phyloP scores from a whole-genome alignment of 169 alveolate genomes.

The Amoebophrya sp. region DNA sequence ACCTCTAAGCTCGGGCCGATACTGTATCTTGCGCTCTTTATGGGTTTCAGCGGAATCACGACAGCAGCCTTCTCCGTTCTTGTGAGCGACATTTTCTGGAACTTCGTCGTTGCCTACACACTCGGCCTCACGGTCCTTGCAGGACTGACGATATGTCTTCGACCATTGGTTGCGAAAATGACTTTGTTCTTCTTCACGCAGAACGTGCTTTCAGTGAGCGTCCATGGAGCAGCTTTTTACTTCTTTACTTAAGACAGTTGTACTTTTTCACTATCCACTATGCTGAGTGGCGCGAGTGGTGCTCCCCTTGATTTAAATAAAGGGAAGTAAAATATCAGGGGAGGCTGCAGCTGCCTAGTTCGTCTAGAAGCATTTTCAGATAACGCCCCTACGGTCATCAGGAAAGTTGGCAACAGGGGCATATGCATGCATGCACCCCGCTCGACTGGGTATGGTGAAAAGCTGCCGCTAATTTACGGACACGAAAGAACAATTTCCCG shows the following conservation, averaged over 20 bases:
- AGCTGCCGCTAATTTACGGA: too few species aligned
- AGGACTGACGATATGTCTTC: background rate
- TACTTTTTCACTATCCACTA: too few species aligned
- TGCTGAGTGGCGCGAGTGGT: too few species aligned
- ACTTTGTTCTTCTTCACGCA: background rate
- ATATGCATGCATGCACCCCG: too few species aligned
- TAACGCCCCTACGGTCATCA: too few species aligned
- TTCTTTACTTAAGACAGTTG: too few species aligned
- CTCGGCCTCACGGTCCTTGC: slow-evolving; percentile 22
- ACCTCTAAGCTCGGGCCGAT: background rate
- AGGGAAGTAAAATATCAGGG: too few species aligned
- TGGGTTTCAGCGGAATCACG: background rate
- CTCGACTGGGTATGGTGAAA: too few species aligned
- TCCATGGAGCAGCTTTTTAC: slow-evolving; percentile 35
- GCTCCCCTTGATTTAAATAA: too few species aligned
- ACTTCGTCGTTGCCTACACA: background rate
- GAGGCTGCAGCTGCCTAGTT: too few species aligned
- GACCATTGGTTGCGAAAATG: slow-evolving; percentile 28
- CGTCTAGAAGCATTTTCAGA: too few species aligned
- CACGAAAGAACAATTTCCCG: slow-evolving; percentile 37
- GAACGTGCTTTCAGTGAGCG: background rate
- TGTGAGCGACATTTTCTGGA: background rate
- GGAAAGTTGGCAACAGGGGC: too few species aligned
- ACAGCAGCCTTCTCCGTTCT: slow-evolving; percentile 17
- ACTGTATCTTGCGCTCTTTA: background rate